Percentiles rank a stretch among this genome's conserved stretches.
Conservation (phyloP, 805 yeast genomes). For the Saccharomycopsis schoenii region DNA sequence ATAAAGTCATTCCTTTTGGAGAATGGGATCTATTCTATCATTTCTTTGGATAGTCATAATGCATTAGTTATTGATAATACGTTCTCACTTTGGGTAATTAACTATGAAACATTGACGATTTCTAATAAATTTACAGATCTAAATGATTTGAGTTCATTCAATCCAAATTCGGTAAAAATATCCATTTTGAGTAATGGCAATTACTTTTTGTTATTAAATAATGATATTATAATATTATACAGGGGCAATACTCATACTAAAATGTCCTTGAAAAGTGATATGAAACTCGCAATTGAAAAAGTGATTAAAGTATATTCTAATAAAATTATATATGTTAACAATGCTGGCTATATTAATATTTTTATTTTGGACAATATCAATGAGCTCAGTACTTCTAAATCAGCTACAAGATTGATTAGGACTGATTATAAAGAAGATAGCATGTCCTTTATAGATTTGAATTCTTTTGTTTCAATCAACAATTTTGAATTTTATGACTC, state of each 20-base stretch:
- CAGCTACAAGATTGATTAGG: slow-evolving; percentile 2
- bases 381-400: not conserved
- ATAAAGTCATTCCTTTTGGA: not conserved
- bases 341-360: slow-evolving; percentile 11
- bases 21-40: not conserved
- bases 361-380: not conserved
- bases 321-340: slow-evolving; percentile 15
- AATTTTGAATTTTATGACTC: slow-evolving; percentile 14
- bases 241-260: not conserved
- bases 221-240: not conserved
- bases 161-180: not conserved
- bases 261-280: not conserved
- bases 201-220: not conserved
- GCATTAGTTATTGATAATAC: not conserved
- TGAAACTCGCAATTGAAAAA: not conserved
- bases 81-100: not conserved
- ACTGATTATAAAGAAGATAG: slow-evolving; percentile 6
- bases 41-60: not conserved
- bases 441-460: slow-evolving; percentile 10
- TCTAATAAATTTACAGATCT: not conserved
- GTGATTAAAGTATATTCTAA: slow-evolving; percentile 17
- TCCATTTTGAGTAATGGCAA: slow-evolving; percentile 10
- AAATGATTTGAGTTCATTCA: not conserved
- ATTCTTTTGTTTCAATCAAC: slow-evolving; percentile 5
- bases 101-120: not conserved